Evolutionary conservation across 1,139 yeast species (phyloP), one percentile per base, ranked within the genome.

Genomic region (Candida buenavistaensis): DNA sequence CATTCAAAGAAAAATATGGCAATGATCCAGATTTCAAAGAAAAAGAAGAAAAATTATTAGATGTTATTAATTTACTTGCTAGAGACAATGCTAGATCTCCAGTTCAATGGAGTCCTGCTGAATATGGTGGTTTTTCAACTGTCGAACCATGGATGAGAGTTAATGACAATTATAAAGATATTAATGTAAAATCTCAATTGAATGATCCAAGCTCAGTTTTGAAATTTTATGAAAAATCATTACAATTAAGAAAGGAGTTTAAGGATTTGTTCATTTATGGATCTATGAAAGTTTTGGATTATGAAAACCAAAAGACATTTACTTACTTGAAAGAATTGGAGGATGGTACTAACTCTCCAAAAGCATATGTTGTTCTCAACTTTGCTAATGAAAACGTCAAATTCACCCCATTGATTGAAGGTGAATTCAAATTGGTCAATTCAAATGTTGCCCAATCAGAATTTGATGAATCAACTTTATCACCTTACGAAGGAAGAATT

Each of bases 71-170:
- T 38, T 47, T 68, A 35, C 41, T 68, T 13, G 73, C 78, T 9
- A 63, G 82, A 51, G 82, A 77, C 49, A 66, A 78, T 46, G 72
- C 80, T 5, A 65, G 83, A 52, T 65, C 80, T 6, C 83, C 83
- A 21, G 73, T 78, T 44, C 82, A 75, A 50, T 78, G 83, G 83
- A 71, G 68, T 41, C 51, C 51, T 31, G 48, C 64, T 2, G 59
- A 50, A 9, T 48, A 65, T 43, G 79, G 63, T 22, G 82, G 83
- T 0, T 77, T 78, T 52, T 55, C 79, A 10, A 54, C 65, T 2
- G 72, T 59, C 20, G 56, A 56, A 41, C 81, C 83, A 16, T 78
- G 84, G 83, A 75, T 71, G 55, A 59, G 68, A 41, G 71, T 73
- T 41, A 72, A 73, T 46, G 78, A 72, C 37, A 69, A 72, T 46